Evolutionary conservation across 2,329 filamentous ascomycete genomes (phyloP), one percentile per base, ranked within the genome.

Genomic region (Peltaster fructicola): DNA sequence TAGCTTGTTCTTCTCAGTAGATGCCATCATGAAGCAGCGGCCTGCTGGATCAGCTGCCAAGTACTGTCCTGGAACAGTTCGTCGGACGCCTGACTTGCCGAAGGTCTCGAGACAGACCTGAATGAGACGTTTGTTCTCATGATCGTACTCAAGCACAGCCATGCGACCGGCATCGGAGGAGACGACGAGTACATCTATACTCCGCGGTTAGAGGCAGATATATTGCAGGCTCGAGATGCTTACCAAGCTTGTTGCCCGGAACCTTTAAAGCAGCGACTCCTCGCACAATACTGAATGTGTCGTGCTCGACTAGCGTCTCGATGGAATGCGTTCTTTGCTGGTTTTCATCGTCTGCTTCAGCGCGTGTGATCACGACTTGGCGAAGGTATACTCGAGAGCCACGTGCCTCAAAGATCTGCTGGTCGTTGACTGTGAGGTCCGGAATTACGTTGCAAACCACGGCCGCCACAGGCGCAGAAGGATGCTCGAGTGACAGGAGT

Each of bases 1-100:
- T 29, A 99, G 75, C 59, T 98, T 98, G 59, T 95, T 98, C 66
- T 98, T 98, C 57, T 99, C 90, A 27, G 85, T 66, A 4, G 84
- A 85, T 7, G 88, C 82, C 33, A 95, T 79, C 47, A 99, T 65
- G 47, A 85, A 92, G 27, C 90, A 90, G 57, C 88, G 72, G 28
- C 88, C 88, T 53, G 92, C 92, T 14, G 88, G 88, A 45, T 99
- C 88, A 25, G 81, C 80, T 5, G 85, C 88, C 14, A 99, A 67
- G 45, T 93, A 98, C 52, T 99, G 82, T 32, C 90, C 88, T 3
- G 90, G 88, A 21, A 98, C 70, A 17, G 95, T 85, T 42, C 88
- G 73, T 30, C 90, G 73, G 26, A 95, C 69, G 17, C 88, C 90
- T 6, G 88, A 95, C 54, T 98, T 98, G 39, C 88, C 88, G 50